Base-by-base conservation (phyloP, 345 rosid genomes). In the Microthlaspi erraticum region DNA sequence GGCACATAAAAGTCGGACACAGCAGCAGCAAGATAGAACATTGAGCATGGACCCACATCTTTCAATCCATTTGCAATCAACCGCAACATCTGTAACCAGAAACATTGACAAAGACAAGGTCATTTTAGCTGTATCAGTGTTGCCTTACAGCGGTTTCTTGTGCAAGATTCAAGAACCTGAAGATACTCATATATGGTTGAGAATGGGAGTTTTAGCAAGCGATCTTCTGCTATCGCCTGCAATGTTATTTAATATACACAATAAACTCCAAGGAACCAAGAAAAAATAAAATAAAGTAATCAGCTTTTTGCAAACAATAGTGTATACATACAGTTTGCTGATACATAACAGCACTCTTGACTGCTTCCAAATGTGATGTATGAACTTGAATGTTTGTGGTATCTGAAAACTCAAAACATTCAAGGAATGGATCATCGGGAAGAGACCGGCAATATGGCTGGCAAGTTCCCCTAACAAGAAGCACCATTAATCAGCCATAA, bases 21-120 rank as follows among this genome's bases (percentile, higher is more conserved):
- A 14, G 98, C 99, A 75, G 97, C 96, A 56, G 97, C 96, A 53
- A 86, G 93, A 83, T 87, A 89, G 78, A 88, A 91, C 88, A 88
- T 83, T 32, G 87, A 85, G 76, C 12, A 54, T 32, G 83, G 81
- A 56, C 92, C 96, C 14, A 82, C 71, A 60, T 50, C 71, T 65
- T 71, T 80, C 79, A 85, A 12, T 38, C 86, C 60, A n/a, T 58
- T 38, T 45, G 97, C 95, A 74, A 88, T 79, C 82, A 81, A 80
- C 74, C 70, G 87, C 76, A 94, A 64, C 78, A 87, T 89, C 97
- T 89, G 93, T 75, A 61, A 66, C 51, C 67, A 18, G 8, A 44
- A 51, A 58, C 63, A 71, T 62, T n/a, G n/a, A n/a, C n/a, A n/a
- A n/a, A n/a, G n/a, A 44, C 37, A 57, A 13, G 41, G 4, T 32